These are phyloP conservation scores for Gremmenia infestans DNA, from an alignment of 2,329 filamentous ascomycete species.

Conservation along the genomic window DNA sequence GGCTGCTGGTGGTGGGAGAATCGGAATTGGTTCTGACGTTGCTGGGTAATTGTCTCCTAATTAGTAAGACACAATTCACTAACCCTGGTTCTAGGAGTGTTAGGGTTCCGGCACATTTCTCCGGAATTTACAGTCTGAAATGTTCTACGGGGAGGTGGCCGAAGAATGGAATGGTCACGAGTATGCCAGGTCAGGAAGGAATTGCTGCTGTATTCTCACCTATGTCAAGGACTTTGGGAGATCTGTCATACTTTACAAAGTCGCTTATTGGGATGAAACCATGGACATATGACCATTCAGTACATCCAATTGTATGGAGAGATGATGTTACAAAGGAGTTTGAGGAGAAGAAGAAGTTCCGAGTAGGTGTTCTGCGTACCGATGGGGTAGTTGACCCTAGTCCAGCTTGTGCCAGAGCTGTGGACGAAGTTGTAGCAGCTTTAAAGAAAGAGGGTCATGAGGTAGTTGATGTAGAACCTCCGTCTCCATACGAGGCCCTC, in stretches of 20 bases:
- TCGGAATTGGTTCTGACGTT: conserved; percentile 69
- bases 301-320: conserved; percentile 81
- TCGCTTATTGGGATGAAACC: conserved; percentile 75
- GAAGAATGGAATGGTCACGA: conserved; percentile 76
- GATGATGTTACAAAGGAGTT: conserved; percentile 54
- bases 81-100: conserved; percentile 63
- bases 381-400: conserved; percentile 82
- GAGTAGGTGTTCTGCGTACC: conserved; percentile 71
- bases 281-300: conserved; percentile 83
- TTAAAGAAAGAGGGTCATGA: conserved; percentile 70
- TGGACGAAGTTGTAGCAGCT: conserved; percentile 65
- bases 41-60: conserved; percentile 10
- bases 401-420: conserved; percentile 74
- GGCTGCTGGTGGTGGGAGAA: conserved; percentile 72
- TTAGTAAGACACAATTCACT: not conserved
- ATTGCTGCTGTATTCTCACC: conserved; percentile 85
- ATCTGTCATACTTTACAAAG: conserved; percentile 79
- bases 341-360: conserved; percentile 55
- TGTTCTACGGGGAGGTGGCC: conserved; percentile 91
- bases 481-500: conserved; percentile 69
- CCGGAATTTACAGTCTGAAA: conserved; percentile 79
- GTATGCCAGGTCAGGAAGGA: conserved; percentile 89
- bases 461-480: conserved; percentile 61
- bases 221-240: conserved; percentile 81
- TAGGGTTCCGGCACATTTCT: conserved; percentile 80